Base-by-base conservation (phyloP, 2,329 filamentous ascomycete genomes). In the Colletotrichum sp. region DNA sequence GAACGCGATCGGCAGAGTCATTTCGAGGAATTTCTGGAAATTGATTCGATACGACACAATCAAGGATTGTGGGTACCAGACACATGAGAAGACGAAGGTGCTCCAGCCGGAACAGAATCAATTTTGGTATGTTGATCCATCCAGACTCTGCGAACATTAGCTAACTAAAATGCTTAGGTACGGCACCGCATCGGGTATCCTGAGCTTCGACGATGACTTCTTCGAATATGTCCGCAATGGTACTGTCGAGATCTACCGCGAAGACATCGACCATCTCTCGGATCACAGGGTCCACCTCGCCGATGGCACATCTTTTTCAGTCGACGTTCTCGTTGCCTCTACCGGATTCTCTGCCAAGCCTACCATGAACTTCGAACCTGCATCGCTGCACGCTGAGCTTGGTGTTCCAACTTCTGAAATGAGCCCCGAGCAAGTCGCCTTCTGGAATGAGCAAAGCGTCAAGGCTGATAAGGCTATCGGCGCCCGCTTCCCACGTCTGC, bases 131-230 rank as follows among this genome's bases (percentile, higher is more conserved):
- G 82, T 83, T 8, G 2, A 12, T 3, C 2, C 18, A 0, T 43
- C 38, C 18, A 43, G 2, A 0, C 0, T n/a, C 0, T 18, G 5
- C 38, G 18, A n/a, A 9, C 5, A 12, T 43, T 4, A 0, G 18
- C 18, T 69, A 3, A 60, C 6, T 4, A 2, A 8, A 16, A 10
- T 32, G 1, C 3, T 1, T 78, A 93, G 90, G 87, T 88, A 89
- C 9, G 91, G 89, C 3, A 88, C 86, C 13, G 87, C 87, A 0
- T 84, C 93, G 36, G 89, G 89, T 62, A 92, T 93, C 34, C 84
- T 92, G 72, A 94, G 93, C 79, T 93, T 91, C 78, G 86, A 87
- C 0, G 87, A 85, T 5, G 85, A 90, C 77, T 88, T 93, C 79
- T 90, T 92, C 79, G 88, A 90, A 8, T 83, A 91, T 15, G 86